phyloP scores from a whole-genome alignment of 768 basidiomycete genomes.

The Paxillus involutus region DNA sequence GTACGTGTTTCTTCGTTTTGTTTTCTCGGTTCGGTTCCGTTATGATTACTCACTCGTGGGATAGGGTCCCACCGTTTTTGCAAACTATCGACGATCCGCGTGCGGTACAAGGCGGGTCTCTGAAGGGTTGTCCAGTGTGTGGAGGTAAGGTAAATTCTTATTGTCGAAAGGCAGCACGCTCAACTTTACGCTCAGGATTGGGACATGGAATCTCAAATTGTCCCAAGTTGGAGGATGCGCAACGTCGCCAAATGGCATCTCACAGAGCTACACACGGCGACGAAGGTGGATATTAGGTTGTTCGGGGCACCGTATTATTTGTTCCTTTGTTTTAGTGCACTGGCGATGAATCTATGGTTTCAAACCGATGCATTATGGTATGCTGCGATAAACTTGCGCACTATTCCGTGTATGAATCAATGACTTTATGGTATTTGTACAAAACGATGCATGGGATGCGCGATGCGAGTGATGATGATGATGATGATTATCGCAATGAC shows the following conservation, averaged over 20 bases:
- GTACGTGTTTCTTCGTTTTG: constrained; percentile 45
- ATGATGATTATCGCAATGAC: background rate
- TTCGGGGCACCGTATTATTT: background rate
- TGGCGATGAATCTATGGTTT: background rate
- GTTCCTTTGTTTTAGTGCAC: background rate
- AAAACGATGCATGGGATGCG: constrained; percentile 6
- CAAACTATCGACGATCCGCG: constrained; percentile 89
- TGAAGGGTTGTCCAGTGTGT: constrained; percentile 94
- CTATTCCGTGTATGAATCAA: background rate
- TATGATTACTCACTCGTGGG: background rate
- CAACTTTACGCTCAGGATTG: constrained; percentile 52
- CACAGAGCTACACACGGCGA: constrained; percentile 71
- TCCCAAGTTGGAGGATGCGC: constrained; percentile 93
- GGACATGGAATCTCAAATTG: constrained; percentile 95
- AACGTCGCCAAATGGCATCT: constrained; percentile 87
- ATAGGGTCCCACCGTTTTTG: constrained; percentile 92
- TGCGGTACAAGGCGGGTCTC: constrained; percentile 68
- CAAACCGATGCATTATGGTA: background rate
- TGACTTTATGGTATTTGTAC: background rate
- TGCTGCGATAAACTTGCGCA: constrained; percentile 6
- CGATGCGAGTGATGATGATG: background rate
- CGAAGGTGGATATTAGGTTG: constrained; percentile 39
- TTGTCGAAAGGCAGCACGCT: background rate
- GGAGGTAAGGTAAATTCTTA: constrained; percentile 58
- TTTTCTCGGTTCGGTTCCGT: background rate